These are phyloP conservation scores for Noccaea bulbosa DNA, from an alignment of 345 rosid genomes.

Conservation along the genomic window DNA sequence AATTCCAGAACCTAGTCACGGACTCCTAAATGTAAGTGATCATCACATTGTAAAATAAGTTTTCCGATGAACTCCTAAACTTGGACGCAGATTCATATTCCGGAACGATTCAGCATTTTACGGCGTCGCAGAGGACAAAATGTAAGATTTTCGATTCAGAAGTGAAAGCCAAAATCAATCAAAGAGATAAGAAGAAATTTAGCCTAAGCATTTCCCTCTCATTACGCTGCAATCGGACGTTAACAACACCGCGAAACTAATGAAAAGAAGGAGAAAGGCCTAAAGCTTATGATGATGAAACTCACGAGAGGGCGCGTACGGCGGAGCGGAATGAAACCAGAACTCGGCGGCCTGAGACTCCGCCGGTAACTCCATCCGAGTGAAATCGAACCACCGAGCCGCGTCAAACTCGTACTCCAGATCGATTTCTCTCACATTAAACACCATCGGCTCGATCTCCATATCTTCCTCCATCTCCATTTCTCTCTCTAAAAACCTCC, in stretches of 20 bases:
- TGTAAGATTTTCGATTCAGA: not conserved
- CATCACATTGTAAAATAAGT: not conserved
- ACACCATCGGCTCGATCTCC: slow-evolving; percentile 63
- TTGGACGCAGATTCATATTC: not conserved
- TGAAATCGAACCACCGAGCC: slow-evolving; percentile 77
- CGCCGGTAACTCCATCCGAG: slow-evolving; percentile 59
- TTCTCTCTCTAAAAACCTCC: slow-evolving; percentile 25
- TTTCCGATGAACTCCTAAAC: not conserved
- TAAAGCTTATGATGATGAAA: slow-evolving; percentile 24
- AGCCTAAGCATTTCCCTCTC: not conserved
- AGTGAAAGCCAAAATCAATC: not conserved
- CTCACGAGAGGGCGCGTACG: slow-evolving; percentile 92
- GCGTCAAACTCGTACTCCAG: slow-evolving; percentile 93
- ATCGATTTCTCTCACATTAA: slow-evolving; percentile 74
- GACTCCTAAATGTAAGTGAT: not conserved
- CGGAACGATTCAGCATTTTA: not conserved
- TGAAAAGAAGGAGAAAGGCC: not conserved
- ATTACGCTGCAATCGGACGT: not conserved
- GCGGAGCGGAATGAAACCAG: slow-evolving; percentile 77
- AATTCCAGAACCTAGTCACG: not conserved
- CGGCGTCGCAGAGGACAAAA: not conserved
- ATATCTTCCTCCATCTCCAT: slow-evolving; percentile 58
- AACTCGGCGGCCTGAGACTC: slow-evolving; percentile 74
- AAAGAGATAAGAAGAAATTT: not conserved
- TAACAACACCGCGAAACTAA: not conserved